Conservation (phyloP, 495 filamentous ascomycete genomes). For the Tuber indicum region DNA sequence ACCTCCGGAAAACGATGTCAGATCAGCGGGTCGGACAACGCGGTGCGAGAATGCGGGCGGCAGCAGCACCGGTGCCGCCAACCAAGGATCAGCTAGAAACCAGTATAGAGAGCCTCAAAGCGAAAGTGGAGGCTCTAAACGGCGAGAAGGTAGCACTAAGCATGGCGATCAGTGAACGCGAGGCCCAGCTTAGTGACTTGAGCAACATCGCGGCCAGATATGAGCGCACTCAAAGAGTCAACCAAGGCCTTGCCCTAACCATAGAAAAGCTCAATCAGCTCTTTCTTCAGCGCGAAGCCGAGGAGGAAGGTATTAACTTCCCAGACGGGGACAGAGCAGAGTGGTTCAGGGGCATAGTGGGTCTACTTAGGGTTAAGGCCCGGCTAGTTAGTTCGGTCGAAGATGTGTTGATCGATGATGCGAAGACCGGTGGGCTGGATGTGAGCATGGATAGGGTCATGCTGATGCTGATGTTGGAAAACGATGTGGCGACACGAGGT, state of each 20-base stretch:
- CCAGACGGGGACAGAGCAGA: not conserved
- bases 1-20: not conserved
- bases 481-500: not conserved
- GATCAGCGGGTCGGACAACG: not conserved
- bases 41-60: not conserved
- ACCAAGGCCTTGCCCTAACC: not conserved
- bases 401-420: not conserved
- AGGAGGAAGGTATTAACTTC: not conserved
- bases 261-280: not conserved
- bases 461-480: not conserved
- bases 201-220: not conserved
- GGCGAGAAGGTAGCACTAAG: not conserved
- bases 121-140: not conserved
- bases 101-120: not conserved
- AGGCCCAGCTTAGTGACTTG: not conserved
- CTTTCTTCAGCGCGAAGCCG: not conserved
- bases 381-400: not conserved
- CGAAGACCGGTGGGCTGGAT: not conserved
- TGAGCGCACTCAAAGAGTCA: not conserved
- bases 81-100: not conserved
- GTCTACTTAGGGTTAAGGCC: not conserved
- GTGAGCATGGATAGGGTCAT: not conserved
- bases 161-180: not conserved
- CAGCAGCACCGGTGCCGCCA: not conserved
- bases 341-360: not conserved